phyloP scores from a whole-genome alignment of 805 yeast species.

The Saccharomycopsis fibuligera region DNA sequence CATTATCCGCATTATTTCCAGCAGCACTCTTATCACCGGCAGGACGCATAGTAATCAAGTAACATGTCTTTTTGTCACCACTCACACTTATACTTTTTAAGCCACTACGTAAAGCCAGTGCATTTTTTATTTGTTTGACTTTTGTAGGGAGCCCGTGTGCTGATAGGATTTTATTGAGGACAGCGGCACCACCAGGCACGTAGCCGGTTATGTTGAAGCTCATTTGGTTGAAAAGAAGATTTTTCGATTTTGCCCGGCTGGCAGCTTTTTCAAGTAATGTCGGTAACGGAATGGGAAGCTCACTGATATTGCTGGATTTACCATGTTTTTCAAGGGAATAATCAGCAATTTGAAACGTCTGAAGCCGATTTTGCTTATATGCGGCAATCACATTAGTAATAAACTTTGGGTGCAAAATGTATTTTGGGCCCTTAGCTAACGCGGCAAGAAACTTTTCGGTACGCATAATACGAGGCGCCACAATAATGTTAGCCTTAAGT shows the following conservation, averaged over 20 bases:
- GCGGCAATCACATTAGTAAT: conserved; percentile 37
- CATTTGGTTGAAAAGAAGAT: conserved; percentile 41
- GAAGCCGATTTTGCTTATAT: conserved; percentile 9
- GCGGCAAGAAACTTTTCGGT: conserved; percentile 83
- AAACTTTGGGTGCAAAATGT: conserved; percentile 51
- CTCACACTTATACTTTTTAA: conserved; percentile 22
- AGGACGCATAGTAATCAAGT: conserved; percentile 31
- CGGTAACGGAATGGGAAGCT: not conserved
- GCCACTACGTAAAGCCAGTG: conserved; percentile 24
- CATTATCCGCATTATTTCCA: conserved; percentile 5
- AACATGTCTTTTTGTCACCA: conserved; percentile 21
- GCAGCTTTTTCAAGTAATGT: conserved; percentile 11
- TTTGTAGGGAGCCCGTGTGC: conserved; percentile 50
- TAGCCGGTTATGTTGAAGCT: conserved; percentile 49
- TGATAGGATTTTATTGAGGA: conserved; percentile 48
- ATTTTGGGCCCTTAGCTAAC: conserved; percentile 48
- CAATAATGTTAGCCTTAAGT: conserved; percentile 42
- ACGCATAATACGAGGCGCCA: conserved; percentile 77
- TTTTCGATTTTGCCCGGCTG: conserved; percentile 18
- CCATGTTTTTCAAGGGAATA: conserved; percentile 8
- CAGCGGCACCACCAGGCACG: conserved; percentile 54
- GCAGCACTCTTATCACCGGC: conserved; percentile 29
- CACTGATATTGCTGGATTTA: not conserved
- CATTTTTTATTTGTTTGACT: conserved; percentile 26
- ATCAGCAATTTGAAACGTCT: conserved; percentile 2